A percentile compares a stretch with the other conserved stretches of the same genome.
Evolutionary conservation across 805 yeast species (phyloP).

Genomic region (Torulaspora franciscae): DNA sequence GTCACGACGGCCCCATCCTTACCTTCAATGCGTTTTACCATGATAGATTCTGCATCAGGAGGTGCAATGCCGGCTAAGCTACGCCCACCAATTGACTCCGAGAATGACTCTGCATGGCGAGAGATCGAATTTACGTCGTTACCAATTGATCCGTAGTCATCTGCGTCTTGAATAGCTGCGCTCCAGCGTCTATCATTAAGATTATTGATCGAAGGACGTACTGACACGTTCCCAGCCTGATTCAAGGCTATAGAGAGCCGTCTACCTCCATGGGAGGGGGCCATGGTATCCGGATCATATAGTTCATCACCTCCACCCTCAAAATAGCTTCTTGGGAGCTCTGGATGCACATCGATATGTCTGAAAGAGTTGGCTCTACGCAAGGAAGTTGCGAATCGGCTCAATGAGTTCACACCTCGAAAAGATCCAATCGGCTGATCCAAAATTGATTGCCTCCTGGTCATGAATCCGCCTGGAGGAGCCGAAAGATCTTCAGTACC

Average conservation of each 20-base stretch:
- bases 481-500: slow-evolving; percentile 9
- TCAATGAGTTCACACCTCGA: slow-evolving; percentile 61
- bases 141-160: slow-evolving; percentile 41
- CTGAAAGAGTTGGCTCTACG: slow-evolving; percentile 73
- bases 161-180: slow-evolving; percentile 36
- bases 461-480: slow-evolving; percentile 7
- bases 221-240: slow-evolving; percentile 21
- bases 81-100: slow-evolving; percentile 39
- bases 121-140: slow-evolving; percentile 29
- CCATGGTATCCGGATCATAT: slow-evolving; percentile 62
- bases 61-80: slow-evolving; percentile 41
- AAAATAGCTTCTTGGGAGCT: slow-evolving; percentile 55
- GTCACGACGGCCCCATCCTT: slow-evolving; percentile 65
- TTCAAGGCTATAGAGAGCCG: slow-evolving; percentile 53
- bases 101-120: slow-evolving; percentile 41
- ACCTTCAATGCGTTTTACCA: slow-evolving; percentile 61
- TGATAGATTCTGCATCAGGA: slow-evolving; percentile 47
- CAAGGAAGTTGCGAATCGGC: slow-evolving; percentile 74
- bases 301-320: slow-evolving; percentile 55
- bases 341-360: slow-evolving; percentile 44
- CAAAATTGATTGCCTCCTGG: slow-evolving; percentile 38
- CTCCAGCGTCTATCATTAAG: slow-evolving; percentile 20
- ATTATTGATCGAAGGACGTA: slow-evolving; percentile 25
- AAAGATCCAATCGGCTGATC: slow-evolving; percentile 53
- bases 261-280: slow-evolving; percentile 61